Conservation (phyloP, 2,329 filamentous ascomycete species). For the Passalora sequoiae region DNA sequence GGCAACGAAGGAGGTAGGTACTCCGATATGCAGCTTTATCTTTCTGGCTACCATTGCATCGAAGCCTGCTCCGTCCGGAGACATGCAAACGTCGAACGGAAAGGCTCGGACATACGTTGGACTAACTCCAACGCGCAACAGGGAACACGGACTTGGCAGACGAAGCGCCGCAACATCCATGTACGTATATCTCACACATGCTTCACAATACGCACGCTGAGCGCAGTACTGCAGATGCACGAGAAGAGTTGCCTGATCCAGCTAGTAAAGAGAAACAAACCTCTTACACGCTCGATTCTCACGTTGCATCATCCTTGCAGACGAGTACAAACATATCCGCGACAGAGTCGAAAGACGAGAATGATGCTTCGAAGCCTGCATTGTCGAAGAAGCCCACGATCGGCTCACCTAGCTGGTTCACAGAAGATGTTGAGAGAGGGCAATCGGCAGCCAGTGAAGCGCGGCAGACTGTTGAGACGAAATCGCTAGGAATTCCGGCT, state of each 20-base stretch:
- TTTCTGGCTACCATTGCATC: too few species aligned
- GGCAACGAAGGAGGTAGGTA: constrained; percentile 62
- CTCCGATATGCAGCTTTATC: too few species aligned
- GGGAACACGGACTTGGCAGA: constrained; percentile 14
- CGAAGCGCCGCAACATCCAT: constrained; percentile 18
- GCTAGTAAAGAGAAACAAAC: neutral
- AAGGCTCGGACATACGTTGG: too few species aligned
- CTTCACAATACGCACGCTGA: constrained; percentile 1
- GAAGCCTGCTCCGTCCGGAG: too few species aligned
- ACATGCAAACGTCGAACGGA: too few species aligned
- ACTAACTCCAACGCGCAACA: too few species aligned
- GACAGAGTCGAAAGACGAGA: neutral
- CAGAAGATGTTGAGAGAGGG: neutral
- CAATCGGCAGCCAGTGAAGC: neutral
- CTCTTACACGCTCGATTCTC: neutral
- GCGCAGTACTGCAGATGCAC: constrained; percentile 4
- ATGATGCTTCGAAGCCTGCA: neutral
- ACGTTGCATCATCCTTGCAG: neutral
- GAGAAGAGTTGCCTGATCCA: neutral
- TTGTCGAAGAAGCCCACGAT: neutral
- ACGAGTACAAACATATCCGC: neutral
- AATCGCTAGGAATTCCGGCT: too few species aligned
- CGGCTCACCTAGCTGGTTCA: neutral
- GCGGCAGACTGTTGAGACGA: neutral
- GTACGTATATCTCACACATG: constrained; percentile 8